Evolutionary conservation across 306 rosid species (phyloP).

Genomic region (Hippophae tibetana): DNA sequence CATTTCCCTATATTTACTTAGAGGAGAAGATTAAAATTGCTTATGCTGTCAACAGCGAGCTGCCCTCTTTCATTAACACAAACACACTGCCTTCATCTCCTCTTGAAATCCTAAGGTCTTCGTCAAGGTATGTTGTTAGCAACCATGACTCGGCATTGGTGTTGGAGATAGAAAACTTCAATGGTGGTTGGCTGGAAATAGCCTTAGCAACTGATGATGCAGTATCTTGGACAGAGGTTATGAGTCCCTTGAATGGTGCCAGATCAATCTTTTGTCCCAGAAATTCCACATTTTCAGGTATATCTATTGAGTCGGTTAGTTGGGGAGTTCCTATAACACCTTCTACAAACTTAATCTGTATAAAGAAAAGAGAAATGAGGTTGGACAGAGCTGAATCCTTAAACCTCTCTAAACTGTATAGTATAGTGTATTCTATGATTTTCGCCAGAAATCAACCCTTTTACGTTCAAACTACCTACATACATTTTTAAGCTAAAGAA

Average conservation of each 20-base stretch:
- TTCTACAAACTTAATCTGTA: conserved; percentile 75
- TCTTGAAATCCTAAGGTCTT: conserved; percentile 64
- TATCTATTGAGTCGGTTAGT: conserved; percentile 69
- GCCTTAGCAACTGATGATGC: conserved; percentile 72
- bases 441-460: background rate
- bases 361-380: background rate
- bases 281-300: conserved; percentile 83
- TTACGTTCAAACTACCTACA: background rate
- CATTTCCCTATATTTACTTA: background rate
- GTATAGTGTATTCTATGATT: background rate
- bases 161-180: conserved; percentile 58
- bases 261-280: conserved; percentile 77
- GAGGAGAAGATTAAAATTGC: background rate
- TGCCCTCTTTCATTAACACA: conserved; percentile 81
- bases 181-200: conserved; percentile 64
- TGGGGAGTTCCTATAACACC: conserved; percentile 91
- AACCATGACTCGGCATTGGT: conserved; percentile 67
- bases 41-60: conserved; percentile 26
- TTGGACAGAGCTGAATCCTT: conserved; percentile 11
- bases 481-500: background rate
- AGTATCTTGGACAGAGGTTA: conserved; percentile 62
- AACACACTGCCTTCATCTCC: conserved; percentile 73
- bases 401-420: background rate
- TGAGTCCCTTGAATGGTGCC: conserved; percentile 59
- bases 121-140: conserved; percentile 76